Percentiles rank a stretch among this genome's conserved stretches.
Evolutionary conservation across 768 basidiomycete species (phyloP).

Genomic region (Mycena latifolia): DNA sequence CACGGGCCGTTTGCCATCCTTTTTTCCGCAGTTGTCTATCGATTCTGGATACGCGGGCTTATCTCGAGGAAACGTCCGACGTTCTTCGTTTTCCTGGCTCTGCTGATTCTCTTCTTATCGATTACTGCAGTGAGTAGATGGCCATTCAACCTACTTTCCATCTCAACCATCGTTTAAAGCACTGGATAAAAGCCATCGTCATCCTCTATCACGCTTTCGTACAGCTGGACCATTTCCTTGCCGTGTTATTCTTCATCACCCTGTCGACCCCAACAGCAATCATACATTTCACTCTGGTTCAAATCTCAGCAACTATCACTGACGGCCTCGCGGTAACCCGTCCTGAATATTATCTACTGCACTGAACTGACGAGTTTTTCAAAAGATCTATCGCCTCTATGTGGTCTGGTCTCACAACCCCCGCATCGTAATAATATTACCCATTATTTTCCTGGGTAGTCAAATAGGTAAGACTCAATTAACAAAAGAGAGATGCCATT

Average conservation of each 20-base stretch:
- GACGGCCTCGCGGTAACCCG: neutral
- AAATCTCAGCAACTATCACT: neutral
- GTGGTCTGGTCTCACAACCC: neutral
- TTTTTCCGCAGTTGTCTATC: slow-evolving; percentile 9
- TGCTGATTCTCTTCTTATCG: slow-evolving; percentile 13
- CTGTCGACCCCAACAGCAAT: neutral
- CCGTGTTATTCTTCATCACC: neutral
- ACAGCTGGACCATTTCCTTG: neutral
- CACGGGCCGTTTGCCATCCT: slow-evolving; percentile 12
- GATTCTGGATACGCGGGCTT: slow-evolving; percentile 3
- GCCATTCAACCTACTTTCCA: neutral
- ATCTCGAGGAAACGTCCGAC: slow-evolving; percentile 13
- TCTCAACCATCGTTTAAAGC: neutral
- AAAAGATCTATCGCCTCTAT: neutral
- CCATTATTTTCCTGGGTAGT: neutral
- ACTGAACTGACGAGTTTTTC: neutral
- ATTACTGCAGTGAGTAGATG: slow-evolving; percentile 16
- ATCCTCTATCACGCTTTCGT: neutral
- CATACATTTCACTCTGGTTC: slow-evolving; percentile 1
- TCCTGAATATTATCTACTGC: too few relatives aligned
- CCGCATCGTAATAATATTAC: neutral
- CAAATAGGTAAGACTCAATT: neutral
- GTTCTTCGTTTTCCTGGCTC: slow-evolving; percentile 14
- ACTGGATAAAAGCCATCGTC: neutral
- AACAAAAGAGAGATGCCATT: neutral